Evolutionary conservation across 768 basidiomycete species (phyloP), one percentile per base, ranked within the genome.

Genomic region (Phylloporus arenicola): DNA sequence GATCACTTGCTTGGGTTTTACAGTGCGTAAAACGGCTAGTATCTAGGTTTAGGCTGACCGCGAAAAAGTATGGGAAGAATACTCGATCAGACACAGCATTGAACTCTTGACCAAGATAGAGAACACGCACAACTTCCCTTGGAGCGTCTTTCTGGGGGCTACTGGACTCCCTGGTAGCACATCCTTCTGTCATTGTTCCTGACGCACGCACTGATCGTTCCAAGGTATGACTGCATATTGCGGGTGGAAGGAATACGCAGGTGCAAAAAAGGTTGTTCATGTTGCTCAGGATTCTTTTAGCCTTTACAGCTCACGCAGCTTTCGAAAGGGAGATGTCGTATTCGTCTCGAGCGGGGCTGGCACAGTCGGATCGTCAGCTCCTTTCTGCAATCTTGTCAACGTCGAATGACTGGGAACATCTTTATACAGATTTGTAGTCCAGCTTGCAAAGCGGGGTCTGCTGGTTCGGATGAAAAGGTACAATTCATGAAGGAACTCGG

Each of bases 321-420:
- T 27, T 22, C 6, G 22, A 10, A 20, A 74, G 70, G 78, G 77
- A 10, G 75, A 81, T 45, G 69, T 66, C 1, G 72, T 70, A 20
- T 81, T 78, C 53, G 70, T 83, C 19, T 66, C 69, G 1, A 63
- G 76, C 8, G 77, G 70, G 48, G 24, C 48, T 54, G 68, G 68
- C 35, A 37, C 79, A 9, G 82, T 86, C 24, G 84, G 84, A 48
- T 77, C 78, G 76, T 81, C 57, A 45, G 80, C 14, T 29, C 24
- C 24, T 24, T 24, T 24, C 24, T 6, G 3, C 24, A 24, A 3
- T 24, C 6, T 24, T 24, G 24, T 24, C 24, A 24, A 24, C 24
- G 24, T 24, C 24, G 24, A 24, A 24, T 24, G 24, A 24, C 6
- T 3, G 24, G 24, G 24, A 24, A 24, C 24, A 24, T 24, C 24